Base-by-base conservation (phyloP, 345 rosid species). In the Populus deltoides region DNA sequence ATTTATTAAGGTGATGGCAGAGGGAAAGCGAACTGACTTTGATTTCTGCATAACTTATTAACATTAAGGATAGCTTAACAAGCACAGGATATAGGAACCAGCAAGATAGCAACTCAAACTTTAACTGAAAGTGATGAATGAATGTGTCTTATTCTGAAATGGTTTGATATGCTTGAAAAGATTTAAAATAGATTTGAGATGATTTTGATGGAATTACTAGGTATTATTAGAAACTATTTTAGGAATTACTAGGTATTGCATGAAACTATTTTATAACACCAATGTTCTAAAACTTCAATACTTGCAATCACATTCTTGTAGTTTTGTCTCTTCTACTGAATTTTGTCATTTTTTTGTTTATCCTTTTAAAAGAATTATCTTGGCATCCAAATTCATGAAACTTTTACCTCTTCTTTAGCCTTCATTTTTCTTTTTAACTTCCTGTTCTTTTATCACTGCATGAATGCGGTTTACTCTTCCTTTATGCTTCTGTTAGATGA, bases 1-100 rank as follows among this genome's bases (percentile, higher is more conserved):
- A 82, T 95, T 90, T 89, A 88, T 95, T 67, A 95, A 92, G 99
- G 99, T 93, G 68, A 71, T 73, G 63, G 63, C 74, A 70, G 55
- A 51, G 24, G 76, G 41, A 76, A 68, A 29, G 35, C 47, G 7
- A 74, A 5, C 3, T n/a, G 33, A 66, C 69, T 29, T 47, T 12
- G 53, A 47, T 47, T 15, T 0, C 10, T 7, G 1, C 24, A 25
- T 31, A 17, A 25, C 20, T 63, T 71, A 38, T 59, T 36, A 51
- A 27, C 65, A 59, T 68, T 18, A 49, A 66, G 29, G 29, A 35
- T 70, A 33, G 71, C 66, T 80, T 43, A 71, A 33, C 47, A 74
- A 66, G 36, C 47, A 53, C 69, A 43, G 20, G 59, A 41, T 63
- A 4, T 16, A 43, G 62, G 25, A 9, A 22, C 15, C 39, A 35